Evolutionary conservation across 2,329 filamentous ascomycete species (phyloP), one percentile per base, ranked within the genome.

Genomic region (Pseudogymnoascus sp.): DNA sequence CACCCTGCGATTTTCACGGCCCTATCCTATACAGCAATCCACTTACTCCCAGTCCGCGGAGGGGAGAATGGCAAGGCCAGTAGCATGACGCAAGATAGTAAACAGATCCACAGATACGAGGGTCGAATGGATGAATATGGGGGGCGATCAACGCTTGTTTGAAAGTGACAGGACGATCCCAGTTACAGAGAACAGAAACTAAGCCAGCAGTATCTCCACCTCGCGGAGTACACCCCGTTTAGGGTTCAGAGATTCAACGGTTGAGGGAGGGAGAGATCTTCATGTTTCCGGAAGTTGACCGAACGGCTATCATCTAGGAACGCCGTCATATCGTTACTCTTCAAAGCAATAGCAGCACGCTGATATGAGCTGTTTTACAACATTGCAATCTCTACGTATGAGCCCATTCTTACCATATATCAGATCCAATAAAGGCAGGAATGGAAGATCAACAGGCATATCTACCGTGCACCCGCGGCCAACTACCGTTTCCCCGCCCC

Each of bases 101-200:
- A 52, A 52, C 25, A 52, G 45, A 31, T 28, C 14, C 25, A 28
- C n/a, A 14, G 31, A 52, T 52, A 52, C 45, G 45, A 52, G 23
- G 43, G 45, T 31, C 14, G n/a, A 31, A 16, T 28, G 25, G 25
- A 52, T 16, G 45, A 31, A 52, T 52, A 52, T 52, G 45, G 45
- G 45, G 45, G 23, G 45, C 23, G 45, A 52, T 52, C 25, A 52
- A 52, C 45, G 45, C 45, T 52, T 52, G 16, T 52, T n/a, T 52
- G 25, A 31, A 52, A 52, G 45, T 52, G 45, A 52, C 45, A 52
- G 45, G 45, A 52, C 45, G 45, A 52, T 52, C 45, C 45, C 45
- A 52, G 14, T 52, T 31, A 25, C 31, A 25, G 45, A 52, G 25
- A 9, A n/a, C 21, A 8, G 41, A 45, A 25, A 3, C 41, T 45